Base-by-base conservation (phyloP, 2,329 filamentous ascomycete species). In the Arthrobotrys musiformis region DNA sequence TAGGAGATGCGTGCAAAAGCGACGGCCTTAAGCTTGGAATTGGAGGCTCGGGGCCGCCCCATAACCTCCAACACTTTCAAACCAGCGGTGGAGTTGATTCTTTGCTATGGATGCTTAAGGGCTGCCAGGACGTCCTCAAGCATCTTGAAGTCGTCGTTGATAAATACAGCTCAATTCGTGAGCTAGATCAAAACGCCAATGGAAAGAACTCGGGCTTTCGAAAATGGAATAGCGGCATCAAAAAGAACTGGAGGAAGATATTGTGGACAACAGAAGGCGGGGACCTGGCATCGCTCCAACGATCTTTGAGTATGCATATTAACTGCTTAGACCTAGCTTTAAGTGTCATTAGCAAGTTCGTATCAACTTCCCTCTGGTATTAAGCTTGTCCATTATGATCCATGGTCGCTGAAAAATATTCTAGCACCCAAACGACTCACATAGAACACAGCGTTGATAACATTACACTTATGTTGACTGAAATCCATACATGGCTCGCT, bases 251-350 rank as follows among this genome's bases (percentile, higher is more conserved):
- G 81, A 81, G 78, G 63, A 82, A 81, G 58, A 69, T 82, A 19
- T 79, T 78, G 24, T 82, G 81, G 82, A 82, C 81, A 2, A 82
- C 80, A 1, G 81, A 82, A 50, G 79, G 79, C 6, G 81, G 81
- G 7, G 80, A 82, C 40, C 54, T 82, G 0, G 78, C 73, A 4
- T 62, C 79, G 0, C 68, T 82, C 0, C 48, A 81, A 22, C 50
- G 64, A 5, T 58, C 50, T 52, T 37, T 68, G 35, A 13, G 22
- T 8, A 60, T 68, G n/a, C 64, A 68, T 30, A 35, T 68, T 6
- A 58, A 60, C 26, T 68, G 22, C 15, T 26, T 68, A 3, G 58
- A 68, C 26, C 17, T 68, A 17, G 64, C 64, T 24, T 13, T 68
- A 15, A 50, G 64, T 22, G 48, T 68, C 37, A 60, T 68, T 17